phyloP scores from a whole-genome alignment of 495 filamentous ascomycete genomes.

The Sporormia fimetaria region DNA sequence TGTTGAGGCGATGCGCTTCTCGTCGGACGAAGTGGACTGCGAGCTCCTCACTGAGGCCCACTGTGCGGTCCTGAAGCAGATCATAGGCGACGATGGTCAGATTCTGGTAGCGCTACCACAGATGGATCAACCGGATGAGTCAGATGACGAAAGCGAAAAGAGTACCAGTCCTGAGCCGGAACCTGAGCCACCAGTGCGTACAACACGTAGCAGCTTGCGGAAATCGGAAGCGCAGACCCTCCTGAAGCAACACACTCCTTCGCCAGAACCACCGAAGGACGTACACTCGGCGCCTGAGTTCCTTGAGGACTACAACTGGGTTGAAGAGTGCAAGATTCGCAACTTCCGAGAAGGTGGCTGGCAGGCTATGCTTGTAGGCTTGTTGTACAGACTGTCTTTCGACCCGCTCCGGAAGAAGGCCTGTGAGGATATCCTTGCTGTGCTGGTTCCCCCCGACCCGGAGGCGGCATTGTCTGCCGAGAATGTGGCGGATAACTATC shows the following conservation, averaged over 20 bases:
- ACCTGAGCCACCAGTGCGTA: slow-evolving; percentile 43
- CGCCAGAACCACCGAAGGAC: slow-evolving; percentile 24
- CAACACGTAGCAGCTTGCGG: slow-evolving; percentile 73
- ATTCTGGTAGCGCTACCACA: slow-evolving; percentile 70
- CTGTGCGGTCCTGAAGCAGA: slow-evolving; percentile 77
- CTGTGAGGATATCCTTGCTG: slow-evolving; percentile 67
- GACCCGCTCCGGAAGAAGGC: slow-evolving; percentile 52
- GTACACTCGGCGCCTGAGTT: slow-evolving; percentile 63
- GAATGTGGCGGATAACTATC: slow-evolving; percentile 60
- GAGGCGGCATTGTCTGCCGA: slow-evolving; percentile 51
- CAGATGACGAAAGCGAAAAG: slow-evolving; percentile 33
- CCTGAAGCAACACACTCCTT: slow-evolving; percentile 21
- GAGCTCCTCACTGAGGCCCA: slow-evolving; percentile 85
- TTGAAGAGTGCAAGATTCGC: slow-evolving; percentile 66
- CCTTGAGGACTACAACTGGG: slow-evolving; percentile 63
- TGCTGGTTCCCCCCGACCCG: slow-evolving; percentile 64
- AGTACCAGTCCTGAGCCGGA: slow-evolving; percentile 42
- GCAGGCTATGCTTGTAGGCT: slow-evolving; percentile 78
- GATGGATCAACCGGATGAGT: slow-evolving; percentile 47
- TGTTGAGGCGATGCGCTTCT: slow-evolving; percentile 72
- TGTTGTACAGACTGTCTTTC: slow-evolving; percentile 74
- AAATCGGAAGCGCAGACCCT: slow-evolving; percentile 57
- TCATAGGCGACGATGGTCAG: slow-evolving; percentile 72
- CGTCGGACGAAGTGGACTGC: slow-evolving; percentile 65
- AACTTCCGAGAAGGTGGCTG: slow-evolving; percentile 87